Evolutionary conservation across 2,329 filamentous ascomycete species (phyloP).

Genomic region (Pseudogymnoascus sp.): DNA sequence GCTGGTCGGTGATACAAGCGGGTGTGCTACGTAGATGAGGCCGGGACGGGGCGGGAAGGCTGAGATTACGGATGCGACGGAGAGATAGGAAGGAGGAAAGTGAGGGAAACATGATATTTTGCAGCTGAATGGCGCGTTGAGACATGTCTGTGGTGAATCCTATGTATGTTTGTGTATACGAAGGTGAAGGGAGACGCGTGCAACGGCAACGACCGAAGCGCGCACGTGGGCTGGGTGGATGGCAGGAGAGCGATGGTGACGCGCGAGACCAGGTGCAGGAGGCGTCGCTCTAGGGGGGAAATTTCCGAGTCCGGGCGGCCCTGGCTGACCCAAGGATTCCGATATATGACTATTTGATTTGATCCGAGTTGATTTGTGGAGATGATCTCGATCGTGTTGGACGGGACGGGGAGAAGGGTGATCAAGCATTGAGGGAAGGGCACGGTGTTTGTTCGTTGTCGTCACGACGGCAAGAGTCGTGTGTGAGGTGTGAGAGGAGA

Average conservation of each 20-base stretch:
- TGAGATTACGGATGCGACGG: neutral
- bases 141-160: neutral
- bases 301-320: neutral
- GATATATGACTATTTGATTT: neutral
- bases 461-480: neutral
- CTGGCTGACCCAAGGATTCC: neutral
- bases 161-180: neutral
- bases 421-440: neutral
- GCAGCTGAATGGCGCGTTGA: neutral
- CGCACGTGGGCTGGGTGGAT: slow-evolving; percentile 1
- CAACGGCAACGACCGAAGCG: neutral
- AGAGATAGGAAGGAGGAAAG: neutral
- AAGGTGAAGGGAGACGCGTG: neutral
- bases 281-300: neutral
- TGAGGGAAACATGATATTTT: neutral
- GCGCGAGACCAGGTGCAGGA: neutral
- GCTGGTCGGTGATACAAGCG: neutral
- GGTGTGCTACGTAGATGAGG: neutral
- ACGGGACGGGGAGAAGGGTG: neutral
- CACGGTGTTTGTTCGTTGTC: neutral
- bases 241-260: neutral
- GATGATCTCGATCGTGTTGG: neutral
- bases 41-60: neutral
- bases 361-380: neutral
- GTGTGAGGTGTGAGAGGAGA: neutral